These are phyloP conservation scores for Auriscalpium vulgare DNA, from an alignment of 768 basidiomycete species.

Conservation along the genomic window DNA sequence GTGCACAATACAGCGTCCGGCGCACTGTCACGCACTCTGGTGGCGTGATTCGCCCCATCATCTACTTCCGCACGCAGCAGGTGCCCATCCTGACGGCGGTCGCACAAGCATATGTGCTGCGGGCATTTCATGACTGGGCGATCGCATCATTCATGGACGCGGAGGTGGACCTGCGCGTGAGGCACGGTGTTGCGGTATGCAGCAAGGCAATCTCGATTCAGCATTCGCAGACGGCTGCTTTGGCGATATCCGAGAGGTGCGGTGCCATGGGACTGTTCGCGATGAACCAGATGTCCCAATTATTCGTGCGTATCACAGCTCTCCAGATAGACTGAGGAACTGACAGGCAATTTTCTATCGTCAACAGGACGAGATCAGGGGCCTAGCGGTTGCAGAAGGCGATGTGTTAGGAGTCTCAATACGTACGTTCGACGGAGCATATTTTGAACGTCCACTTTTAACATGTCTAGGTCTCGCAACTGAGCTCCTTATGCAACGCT, in stretches of 20 bases:
- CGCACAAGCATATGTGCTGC: slow-evolving; percentile 44
- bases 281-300: slow-evolving; percentile 49
- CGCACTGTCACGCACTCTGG: slow-evolving; percentile 27
- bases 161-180: too few species aligned
- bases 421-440: slow-evolving; percentile 36
- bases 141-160: too few species aligned
- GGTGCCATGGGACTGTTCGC: slow-evolving; percentile 63
- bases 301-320: slow-evolving; percentile 33
- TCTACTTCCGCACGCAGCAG: slow-evolving; percentile 59
- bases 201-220: slow-evolving; percentile 45
- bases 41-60: slow-evolving; percentile 14
- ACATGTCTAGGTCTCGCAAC: slow-evolving; percentile 42
- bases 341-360: slow-evolving; percentile 14
- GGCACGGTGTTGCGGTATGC: too few species aligned
- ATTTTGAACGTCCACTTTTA: slow-evolving; percentile 19
- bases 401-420: slow-evolving; percentile 37
- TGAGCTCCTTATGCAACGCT: slow-evolving; percentile 50
- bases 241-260: slow-evolving; percentile 53
- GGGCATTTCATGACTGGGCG: slow-evolving; percentile 17
- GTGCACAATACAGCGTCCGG: slow-evolving; percentile 49
- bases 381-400: slow-evolving; percentile 38
- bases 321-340: slow-evolving; percentile 20
- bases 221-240: slow-evolving; percentile 42
- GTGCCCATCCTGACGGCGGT: slow-evolving; percentile 48
- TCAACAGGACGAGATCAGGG: slow-evolving; percentile 16